Conservation (phyloP, 495 filamentous ascomycete species). For the Penicillium parvum region DNA sequence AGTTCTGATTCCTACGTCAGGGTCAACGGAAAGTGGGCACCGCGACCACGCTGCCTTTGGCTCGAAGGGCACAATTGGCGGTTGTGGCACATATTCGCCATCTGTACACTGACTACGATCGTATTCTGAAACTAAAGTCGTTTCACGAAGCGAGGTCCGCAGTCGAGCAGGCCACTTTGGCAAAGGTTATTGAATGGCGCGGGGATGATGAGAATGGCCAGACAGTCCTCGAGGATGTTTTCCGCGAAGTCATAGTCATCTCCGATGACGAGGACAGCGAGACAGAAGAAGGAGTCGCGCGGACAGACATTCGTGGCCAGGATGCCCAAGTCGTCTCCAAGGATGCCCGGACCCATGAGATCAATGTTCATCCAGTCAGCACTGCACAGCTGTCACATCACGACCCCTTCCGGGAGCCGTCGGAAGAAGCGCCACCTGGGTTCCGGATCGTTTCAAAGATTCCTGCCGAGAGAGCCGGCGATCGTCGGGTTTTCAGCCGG, state of each 20-base stretch:
- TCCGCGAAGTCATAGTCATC: conserved; percentile 77
- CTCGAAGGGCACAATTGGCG: conserved; percentile 74
- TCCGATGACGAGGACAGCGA: conserved; percentile 72
- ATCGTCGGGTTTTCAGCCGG: conserved; percentile 46
- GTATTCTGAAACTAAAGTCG: conserved; percentile 57
- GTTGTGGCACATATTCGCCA: conserved; percentile 85
- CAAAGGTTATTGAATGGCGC: conserved; percentile 79
- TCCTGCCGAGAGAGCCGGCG: conserved; percentile 28
- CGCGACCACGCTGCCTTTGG: conserved; percentile 58
- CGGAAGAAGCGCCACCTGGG: conserved; percentile 36
- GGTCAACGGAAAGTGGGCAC: conserved; percentile 65
- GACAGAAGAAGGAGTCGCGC: conserved; percentile 40
- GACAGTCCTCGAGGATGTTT: conserved; percentile 71
- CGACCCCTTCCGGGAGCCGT: conserved; percentile 24
- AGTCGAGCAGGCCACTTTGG: conserved; percentile 67
- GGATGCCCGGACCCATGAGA: conserved; percentile 29
- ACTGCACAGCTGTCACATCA: conserved; percentile 13
- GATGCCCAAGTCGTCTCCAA: conserved; percentile 41
- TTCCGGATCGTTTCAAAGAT: conserved; percentile 30
- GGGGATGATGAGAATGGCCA: conserved; percentile 77
- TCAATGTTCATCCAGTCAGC: conserved; percentile 29
- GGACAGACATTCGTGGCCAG: conserved; percentile 22
- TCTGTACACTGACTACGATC: conserved; percentile 80
- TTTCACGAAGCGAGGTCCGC: conserved; percentile 65
- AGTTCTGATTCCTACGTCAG: conserved; percentile 26